Conservation (phyloP, 2,329 filamentous ascomycete genomes). For the Periconia sp. region DNA sequence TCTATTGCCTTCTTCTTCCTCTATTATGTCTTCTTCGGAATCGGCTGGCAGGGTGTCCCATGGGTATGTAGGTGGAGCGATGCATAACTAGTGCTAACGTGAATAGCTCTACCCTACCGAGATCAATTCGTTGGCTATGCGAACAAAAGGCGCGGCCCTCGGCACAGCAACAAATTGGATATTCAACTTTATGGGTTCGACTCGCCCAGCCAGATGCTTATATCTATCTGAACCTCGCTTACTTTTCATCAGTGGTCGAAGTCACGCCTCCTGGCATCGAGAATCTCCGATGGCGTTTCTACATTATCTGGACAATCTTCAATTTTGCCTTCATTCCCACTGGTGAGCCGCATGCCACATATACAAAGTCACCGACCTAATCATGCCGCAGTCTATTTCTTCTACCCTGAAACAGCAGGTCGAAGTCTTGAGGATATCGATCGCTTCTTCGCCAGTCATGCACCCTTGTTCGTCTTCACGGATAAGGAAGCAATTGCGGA, state of each 20-base stretch:
- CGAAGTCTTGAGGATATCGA: conserved; percentile 40
- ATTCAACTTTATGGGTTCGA: conserved; percentile 48
- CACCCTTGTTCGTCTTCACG: conserved; percentile 51
- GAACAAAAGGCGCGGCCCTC: conserved; percentile 56
- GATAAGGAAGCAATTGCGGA: conserved; percentile 55
- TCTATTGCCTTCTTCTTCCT: conserved; percentile 60
- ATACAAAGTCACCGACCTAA: background rate
- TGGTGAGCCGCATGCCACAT: conserved; percentile 10
- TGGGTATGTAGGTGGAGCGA: too few species aligned
- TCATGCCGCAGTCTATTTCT: conserved; percentile 28
- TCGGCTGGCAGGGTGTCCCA: conserved; percentile 56
- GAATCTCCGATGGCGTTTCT: conserved; percentile 50
- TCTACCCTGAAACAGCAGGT: conserved; percentile 37
- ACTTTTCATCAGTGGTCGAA: conserved; percentile 19
- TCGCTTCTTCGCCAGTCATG: conserved; percentile 28
- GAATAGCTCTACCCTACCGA: conserved; percentile 57
- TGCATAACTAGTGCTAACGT: too few species aligned
- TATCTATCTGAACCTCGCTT: background rate
- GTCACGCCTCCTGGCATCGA: conserved; percentile 54
- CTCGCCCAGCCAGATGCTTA: background rate
- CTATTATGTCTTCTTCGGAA: conserved; percentile 61
- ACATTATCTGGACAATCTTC: conserved; percentile 54
- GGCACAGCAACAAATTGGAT: conserved; percentile 61
- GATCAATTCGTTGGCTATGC: conserved; percentile 57
- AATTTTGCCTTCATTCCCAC: conserved; percentile 57